Conservation (phyloP, 345 rosid species). For the Eucalyptus microcorys region DNA sequence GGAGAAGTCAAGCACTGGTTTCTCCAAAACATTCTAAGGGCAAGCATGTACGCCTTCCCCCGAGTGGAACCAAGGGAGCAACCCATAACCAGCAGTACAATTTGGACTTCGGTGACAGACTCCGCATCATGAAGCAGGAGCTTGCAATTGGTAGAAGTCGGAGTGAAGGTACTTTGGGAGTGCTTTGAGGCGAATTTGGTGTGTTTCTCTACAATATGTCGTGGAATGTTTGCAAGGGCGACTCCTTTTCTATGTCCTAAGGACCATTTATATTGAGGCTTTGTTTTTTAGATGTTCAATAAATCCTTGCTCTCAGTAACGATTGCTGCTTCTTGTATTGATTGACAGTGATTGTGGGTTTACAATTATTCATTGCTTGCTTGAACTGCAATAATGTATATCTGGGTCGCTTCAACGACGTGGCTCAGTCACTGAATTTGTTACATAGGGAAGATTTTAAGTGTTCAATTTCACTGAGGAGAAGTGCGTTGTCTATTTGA, state of each 20-base stretch:
- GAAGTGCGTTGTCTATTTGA: not conserved
- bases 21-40: slow-evolving; percentile 29
- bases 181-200: slow-evolving; percentile 5
- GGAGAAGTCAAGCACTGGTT: slow-evolving; percentile 19
- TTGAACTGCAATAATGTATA: not conserved
- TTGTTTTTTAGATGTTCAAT: not conserved
- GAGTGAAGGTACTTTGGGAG: slow-evolving; percentile 66
- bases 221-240: not conserved
- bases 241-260: not conserved
- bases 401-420: not conserved
- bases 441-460: not conserved
- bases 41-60: slow-evolving; percentile 33
- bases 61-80: slow-evolving; percentile 38
- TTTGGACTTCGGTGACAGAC: slow-evolving; percentile 30
- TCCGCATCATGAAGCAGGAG: slow-evolving; percentile 32
- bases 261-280: not conserved
- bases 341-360: not conserved
- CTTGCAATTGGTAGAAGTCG: slow-evolving; percentile 50
- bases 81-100: slow-evolving; percentile 16
- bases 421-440: not conserved
- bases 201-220: not conserved
- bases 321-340: not conserved
- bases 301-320: not conserved
- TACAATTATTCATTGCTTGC: not conserved
- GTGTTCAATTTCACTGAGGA: not conserved